Percentiles rank a stretch among this genome's conserved stretches.
Evolutionary conservation across 2,329 filamentous ascomycete genomes (phyloP).

Genomic region (Colletotrichum chlorophyti): DNA sequence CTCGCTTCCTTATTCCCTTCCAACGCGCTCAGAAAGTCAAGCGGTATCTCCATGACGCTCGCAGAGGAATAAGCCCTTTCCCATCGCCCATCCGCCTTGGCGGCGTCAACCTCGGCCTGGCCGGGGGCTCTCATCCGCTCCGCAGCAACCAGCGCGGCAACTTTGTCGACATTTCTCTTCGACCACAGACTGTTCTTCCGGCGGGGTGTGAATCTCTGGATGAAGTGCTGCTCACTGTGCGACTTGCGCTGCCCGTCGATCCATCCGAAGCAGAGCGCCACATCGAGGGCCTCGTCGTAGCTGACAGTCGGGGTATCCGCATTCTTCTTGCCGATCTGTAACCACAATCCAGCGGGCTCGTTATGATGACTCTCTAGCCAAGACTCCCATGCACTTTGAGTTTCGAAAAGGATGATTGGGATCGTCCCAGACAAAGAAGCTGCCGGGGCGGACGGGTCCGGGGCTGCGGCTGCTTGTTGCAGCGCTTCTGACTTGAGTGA

Average conservation of each 20-base stretch:
- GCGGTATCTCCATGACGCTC: conserved; percentile 52
- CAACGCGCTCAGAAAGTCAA: conserved; percentile 55
- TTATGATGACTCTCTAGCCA: conserved; percentile 47
- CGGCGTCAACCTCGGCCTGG: conserved; percentile 57
- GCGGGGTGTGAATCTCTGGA: conserved; percentile 66
- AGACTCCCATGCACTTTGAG: conserved; percentile 38
- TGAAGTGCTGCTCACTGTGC: conserved; percentile 53
- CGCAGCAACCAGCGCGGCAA: conserved; percentile 49
- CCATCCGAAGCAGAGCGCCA: conserved; percentile 67
- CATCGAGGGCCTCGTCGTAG: conserved; percentile 59
- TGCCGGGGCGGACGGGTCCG: neutral
- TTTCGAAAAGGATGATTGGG: conserved; percentile 36
- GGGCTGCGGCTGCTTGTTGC: neutral
- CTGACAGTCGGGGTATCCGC: conserved; percentile 51
- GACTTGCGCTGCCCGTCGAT: conserved; percentile 62
- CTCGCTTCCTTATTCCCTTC: conserved; percentile 41
- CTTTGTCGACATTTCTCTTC: conserved; percentile 61
- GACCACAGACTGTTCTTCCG: conserved; percentile 64
- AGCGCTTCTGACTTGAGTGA: neutral
- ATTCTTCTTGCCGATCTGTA: conserved; percentile 56
- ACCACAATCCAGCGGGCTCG: conserved; percentile 48
- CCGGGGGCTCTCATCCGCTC: conserved; percentile 58
- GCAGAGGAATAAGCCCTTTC: conserved; percentile 60
- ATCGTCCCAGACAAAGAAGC: neutral
- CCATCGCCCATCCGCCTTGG: conserved; percentile 65